Evolutionary conservation across 2,329 filamentous ascomycete genomes (phyloP).

Genomic region (Kalmusia sp.): DNA sequence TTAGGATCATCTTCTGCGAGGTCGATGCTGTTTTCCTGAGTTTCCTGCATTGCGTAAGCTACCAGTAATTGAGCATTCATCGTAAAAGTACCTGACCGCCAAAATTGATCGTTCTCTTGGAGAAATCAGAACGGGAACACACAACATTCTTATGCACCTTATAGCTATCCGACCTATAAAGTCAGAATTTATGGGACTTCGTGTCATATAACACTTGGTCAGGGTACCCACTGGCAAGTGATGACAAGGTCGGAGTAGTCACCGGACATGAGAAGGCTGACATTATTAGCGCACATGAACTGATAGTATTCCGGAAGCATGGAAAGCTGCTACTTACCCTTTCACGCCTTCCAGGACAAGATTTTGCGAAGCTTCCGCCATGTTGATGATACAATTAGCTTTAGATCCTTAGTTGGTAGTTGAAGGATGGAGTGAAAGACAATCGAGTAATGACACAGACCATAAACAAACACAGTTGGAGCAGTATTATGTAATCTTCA

Average conservation of each 20-base stretch:
- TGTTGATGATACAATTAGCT: no score
- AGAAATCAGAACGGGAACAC: constrained; percentile 18
- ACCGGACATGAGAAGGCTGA: constrained; percentile 3
- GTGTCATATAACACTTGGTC: no score
- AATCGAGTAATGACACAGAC: no score
- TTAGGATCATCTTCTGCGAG: constrained; percentile 12
- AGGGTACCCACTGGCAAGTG: neutral
- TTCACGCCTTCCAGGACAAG: neutral
- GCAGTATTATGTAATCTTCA: no score
- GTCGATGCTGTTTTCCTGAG: constrained; percentile 6
- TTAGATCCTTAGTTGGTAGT: no score
- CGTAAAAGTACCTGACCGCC: neutral
- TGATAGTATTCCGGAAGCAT: no score
- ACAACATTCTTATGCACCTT: constrained; percentile 27
- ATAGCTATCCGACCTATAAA: constrained; percentile 10
- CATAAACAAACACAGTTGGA: no score
- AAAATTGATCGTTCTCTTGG: constrained; percentile 6
- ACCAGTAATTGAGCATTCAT: no score
- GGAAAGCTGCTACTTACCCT: neutral
- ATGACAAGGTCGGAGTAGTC: constrained; percentile 15
- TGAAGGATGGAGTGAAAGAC: no score
- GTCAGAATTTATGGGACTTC: no score
- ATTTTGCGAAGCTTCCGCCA: neutral
- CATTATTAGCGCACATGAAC: no score
- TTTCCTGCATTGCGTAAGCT: constrained; percentile 6